Evolutionary conservation across 345 rosid genomes (phyloP).

Genomic region (Ricinus communis): DNA sequence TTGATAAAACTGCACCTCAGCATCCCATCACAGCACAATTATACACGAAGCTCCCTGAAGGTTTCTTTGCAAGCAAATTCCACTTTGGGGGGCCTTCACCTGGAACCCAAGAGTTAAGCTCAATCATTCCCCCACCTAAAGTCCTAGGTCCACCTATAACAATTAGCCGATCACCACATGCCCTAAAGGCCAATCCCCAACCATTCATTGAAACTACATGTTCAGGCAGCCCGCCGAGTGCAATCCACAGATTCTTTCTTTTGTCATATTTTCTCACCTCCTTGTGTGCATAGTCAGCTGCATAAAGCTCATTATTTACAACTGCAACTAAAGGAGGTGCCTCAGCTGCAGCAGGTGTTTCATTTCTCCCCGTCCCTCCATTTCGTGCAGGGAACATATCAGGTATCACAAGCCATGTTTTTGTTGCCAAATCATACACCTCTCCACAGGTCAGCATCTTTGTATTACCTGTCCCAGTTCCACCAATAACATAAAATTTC

Average conservation of each 20-base stretch:
- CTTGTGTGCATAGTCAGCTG: conserved; percentile 55
- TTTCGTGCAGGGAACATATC: conserved; percentile 56
- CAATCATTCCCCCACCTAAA: conserved; percentile 50
- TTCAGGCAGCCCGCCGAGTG: conserved; percentile 58
- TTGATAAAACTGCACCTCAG: conserved; percentile 20
- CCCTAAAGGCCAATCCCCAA: conserved; percentile 87
- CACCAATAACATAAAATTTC: conserved; percentile 79
- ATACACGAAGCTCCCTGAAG: conserved; percentile 26
- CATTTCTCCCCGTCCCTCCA: conserved; percentile 19
- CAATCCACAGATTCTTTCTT: conserved; percentile 43
- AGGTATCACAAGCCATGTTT: conserved; percentile 60
- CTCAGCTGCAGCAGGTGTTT: conserved; percentile 34
- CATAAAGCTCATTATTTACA: conserved; percentile 67
- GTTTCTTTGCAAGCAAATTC: conserved; percentile 27
- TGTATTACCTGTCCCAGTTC: conserved; percentile 45
- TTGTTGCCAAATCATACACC: conserved; percentile 57
- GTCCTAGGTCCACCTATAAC: conserved; percentile 63
- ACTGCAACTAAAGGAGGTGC: conserved; percentile 87
- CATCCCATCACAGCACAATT: conserved; percentile 40
- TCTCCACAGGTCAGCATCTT: conserved; percentile 54
- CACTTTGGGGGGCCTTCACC: conserved; percentile 22
- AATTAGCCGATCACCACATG: conserved; percentile 62
- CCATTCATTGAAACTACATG: conserved; percentile 58
- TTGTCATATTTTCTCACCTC: conserved; percentile 64
- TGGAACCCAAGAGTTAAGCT: conserved; percentile 66